Base-by-base conservation (phyloP, 2,329 filamentous ascomycete genomes). In the Cytospora piceicola region DNA sequence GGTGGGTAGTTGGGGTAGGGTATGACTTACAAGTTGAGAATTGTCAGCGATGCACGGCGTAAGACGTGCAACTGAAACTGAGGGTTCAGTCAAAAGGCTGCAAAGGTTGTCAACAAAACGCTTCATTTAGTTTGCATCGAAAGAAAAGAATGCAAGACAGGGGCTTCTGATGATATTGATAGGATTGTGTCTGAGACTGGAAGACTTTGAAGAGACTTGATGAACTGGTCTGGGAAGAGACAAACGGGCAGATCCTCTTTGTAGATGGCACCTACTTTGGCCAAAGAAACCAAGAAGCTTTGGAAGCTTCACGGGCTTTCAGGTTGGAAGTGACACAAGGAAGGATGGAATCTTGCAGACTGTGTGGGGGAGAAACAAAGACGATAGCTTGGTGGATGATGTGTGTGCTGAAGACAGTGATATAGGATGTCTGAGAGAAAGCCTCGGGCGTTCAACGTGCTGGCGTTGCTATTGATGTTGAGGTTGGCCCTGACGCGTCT, bases 81-180 rank as follows among this genome's bases (percentile, higher is more conserved):
- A 49, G 9, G 15, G 61, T 57, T 55, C 32, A 53, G 30, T 22
- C 53, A 36, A 34, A 34, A 17, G 36, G 42, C 61, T 63, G 53
- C 14, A 27, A 24, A 36, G 9, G 42, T 14, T 30, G 42, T 63
- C 9, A 63, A 53, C 5, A 49, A 7, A 42, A 17, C 36, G 30
- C 36, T 34, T 46, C 20, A 20, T 9, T 6, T 46, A 17, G 17
- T 46, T 9, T n/a, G 42, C 42, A 2, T 49, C n/a, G 4, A 49
- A 14, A 1, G 8, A 5, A 22, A 22, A 8, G 1, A 3, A 24
- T 24, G 22, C 7, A 14, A 49, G 9, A 14, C 1, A 8, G 46
- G 24, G 11, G 2, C 4, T 49, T 24, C 12, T 7, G 1, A 22
- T 2, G 8, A 4, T 24, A 11, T 20, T 22, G n/a, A 49, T 3